Base-by-base conservation (phyloP, 2,329 filamentous ascomycete species). In the Verticillium tricorpus region DNA sequence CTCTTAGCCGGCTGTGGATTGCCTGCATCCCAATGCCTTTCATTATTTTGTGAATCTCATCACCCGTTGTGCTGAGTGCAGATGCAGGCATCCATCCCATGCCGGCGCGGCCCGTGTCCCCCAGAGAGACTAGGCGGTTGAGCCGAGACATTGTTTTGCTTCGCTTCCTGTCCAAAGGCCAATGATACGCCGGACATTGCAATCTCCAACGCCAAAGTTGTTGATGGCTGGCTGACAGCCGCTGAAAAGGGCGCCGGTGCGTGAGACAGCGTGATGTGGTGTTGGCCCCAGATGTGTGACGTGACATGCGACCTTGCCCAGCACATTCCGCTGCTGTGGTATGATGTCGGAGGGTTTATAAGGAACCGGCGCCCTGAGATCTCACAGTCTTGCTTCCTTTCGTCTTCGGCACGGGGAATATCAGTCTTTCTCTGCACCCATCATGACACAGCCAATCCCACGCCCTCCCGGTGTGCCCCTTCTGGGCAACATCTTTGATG, bases 401-500 rank as follows among this genome's bases (percentile, higher is more conserved):
- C 9, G 9, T 52, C 6, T 52, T 28, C 5, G 7, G 19, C 12
- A 12, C 25, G 11, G 5, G 19, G 22, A 2, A 52, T 14, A 52
- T 52, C 45, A 4, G 45, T 11, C 34, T 14, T 11, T 14, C 14
- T 35, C 58, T 37, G 4, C 3, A 7, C 25, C 7, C 58, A 66
- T 5, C 57, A 77, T 76, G 74, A 57, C 74, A 32, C 67, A 69
- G 6, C 71, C 74, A 3, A 77, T 77, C 56, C 74, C 73, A 1
- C 72, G 70, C 52, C 75, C 75, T 0, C 68, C 68, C 6, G 73
- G 73, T 5, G 54, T 76, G 12, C 74, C 74, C 37, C n/a, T 77
- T 31, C 61, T 77, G 14, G 75, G 75, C 34, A 77, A 77, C 65
- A 67, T 77, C 58, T 71, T 74, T 50, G 68, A 75, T 40, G 61